Conservation (phyloP, 768 basidiomycete genomes). For the Mycena chlorophos region DNA sequence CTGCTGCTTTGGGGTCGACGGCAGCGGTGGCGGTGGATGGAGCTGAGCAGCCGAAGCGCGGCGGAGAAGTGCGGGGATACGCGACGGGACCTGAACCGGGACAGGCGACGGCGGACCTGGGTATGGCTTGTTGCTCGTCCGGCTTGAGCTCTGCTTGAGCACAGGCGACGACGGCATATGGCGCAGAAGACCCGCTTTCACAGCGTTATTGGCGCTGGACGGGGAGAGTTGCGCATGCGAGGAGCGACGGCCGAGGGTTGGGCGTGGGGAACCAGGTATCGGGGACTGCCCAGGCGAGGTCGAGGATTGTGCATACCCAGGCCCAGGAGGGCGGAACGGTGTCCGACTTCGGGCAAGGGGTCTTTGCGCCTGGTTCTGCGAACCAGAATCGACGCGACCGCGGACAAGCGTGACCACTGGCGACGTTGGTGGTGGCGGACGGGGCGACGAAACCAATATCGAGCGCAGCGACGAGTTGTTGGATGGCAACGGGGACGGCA, state of each 20-base stretch:
- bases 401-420: background rate
- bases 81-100: slow-evolving; percentile 10
- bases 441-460: slow-evolving; percentile 5
- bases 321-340: slow-evolving; percentile 26
- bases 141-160: slow-evolving; percentile 20
- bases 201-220: background rate
- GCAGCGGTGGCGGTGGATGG: slow-evolving; percentile 32
- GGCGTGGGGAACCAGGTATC: slow-evolving; percentile 29
- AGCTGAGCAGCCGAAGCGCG: slow-evolving; percentile 29
- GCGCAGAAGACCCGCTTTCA: slow-evolving; percentile 5
- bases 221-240: slow-evolving; percentile 12
- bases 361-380: slow-evolving; percentile 3
- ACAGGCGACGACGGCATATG: slow-evolving; percentile 26
- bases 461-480: background rate
- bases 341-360: slow-evolving; percentile 22
- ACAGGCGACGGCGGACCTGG: slow-evolving; percentile 20
- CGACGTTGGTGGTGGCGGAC: slow-evolving; percentile 5
- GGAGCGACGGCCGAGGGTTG: slow-evolving; percentile 16
- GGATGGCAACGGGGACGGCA: slow-evolving; percentile 11
- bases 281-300: slow-evolving; percentile 23
- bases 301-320: slow-evolving; percentile 18
- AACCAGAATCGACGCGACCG: no score
- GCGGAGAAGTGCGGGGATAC: slow-evolving; percentile 22
- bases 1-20: slow-evolving; percentile 31
- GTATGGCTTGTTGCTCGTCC: background rate